phyloP scores from a whole-genome alignment of 139 green algal species.

The Chlamydomonas applanata region DNA sequence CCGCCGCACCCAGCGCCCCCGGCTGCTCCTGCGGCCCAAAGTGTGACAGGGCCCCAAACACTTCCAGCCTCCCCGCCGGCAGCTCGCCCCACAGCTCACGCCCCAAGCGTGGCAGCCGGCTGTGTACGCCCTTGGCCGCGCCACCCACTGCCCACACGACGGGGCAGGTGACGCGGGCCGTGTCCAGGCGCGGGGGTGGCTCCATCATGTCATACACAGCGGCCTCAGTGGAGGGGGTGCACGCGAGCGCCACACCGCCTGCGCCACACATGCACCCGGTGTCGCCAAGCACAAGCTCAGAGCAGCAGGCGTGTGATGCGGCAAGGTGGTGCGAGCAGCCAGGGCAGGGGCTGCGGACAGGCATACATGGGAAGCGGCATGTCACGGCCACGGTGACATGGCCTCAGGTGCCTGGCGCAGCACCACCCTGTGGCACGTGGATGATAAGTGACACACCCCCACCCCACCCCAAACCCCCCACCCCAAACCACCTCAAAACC shows the following conservation, averaged over 20 bases:
- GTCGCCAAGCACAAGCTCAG: too few species aligned
- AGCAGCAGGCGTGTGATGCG: too few species aligned
- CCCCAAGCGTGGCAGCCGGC: background rate
- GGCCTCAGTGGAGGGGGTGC: constrained; percentile 15
- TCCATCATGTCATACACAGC: constrained; percentile 22
- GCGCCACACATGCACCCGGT: too few species aligned
- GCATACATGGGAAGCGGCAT: too few species aligned
- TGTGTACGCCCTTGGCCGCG: background rate
- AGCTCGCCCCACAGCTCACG: background rate
- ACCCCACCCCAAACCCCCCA: too few species aligned
- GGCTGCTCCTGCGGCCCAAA: constrained; percentile 34
- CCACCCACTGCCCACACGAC: constrained; percentile 5
- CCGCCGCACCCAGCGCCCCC: constrained; percentile 4
- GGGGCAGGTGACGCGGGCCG: background rate
- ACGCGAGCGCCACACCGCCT: constrained; percentile 12
- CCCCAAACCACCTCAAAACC: too few species aligned
- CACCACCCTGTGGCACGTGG: too few species aligned
- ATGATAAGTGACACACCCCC: too few species aligned
- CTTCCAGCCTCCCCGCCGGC: background rate
- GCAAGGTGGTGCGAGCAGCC: too few species aligned
- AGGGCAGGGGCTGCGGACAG: too few species aligned
- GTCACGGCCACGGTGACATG: too few species aligned
- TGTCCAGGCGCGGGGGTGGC: background rate
- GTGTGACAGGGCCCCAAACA: constrained; percentile 13
- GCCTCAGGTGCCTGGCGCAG: too few species aligned